Evolutionary conservation across 192 early-diverging fungal species (phyloP).

Genomic region (Bifiguratus adelaidae): DNA sequence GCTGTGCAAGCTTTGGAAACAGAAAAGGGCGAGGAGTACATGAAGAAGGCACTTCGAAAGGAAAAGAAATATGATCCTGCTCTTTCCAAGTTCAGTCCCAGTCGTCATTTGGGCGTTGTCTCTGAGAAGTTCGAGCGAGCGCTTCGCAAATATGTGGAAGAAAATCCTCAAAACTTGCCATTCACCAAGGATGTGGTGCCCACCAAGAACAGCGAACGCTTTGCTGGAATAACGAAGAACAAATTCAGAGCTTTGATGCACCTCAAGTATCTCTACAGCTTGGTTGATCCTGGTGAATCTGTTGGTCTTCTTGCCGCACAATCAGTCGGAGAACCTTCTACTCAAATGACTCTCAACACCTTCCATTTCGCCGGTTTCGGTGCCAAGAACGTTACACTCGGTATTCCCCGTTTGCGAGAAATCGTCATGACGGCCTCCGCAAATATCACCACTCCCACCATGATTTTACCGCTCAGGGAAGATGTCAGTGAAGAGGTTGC

Average conservation of each 20-base stretch:
- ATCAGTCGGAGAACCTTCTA: slow-evolving; percentile 97
- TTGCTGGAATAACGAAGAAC: slow-evolving; percentile 33
- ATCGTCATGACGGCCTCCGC: slow-evolving; percentile 98
- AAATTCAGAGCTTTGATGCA: slow-evolving; percentile 91
- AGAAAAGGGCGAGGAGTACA: slow-evolving; percentile 57
- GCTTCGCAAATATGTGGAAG: slow-evolving; percentile 54
- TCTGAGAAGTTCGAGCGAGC: slow-evolving; percentile 75
- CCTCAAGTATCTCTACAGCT: slow-evolving; percentile 86
- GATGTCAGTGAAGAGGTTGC: slow-evolving; percentile 55
- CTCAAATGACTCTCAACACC: slow-evolving; percentile 99
- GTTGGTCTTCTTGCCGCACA: slow-evolving; percentile 97
- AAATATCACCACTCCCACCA: slow-evolving; percentile 84
- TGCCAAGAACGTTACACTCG: slow-evolving; percentile 98
- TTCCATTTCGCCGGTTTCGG: slow-evolving; percentile 98
- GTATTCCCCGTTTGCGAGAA: slow-evolving; percentile 98
- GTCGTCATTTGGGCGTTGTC: slow-evolving; percentile 75
- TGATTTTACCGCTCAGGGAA: slow-evolving; percentile 72
- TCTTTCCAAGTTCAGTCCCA: slow-evolving; percentile 71
- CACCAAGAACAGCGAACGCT: slow-evolving; percentile 47
- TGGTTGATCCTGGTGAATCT: slow-evolving; percentile 96
- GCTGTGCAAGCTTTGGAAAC: slow-evolving; percentile 57
- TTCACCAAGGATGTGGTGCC: slow-evolving; percentile 33
- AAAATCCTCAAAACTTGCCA: slow-evolving; percentile 60
- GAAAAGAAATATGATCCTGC: slow-evolving; percentile 65
- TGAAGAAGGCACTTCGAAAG: slow-evolving; percentile 71